phyloP scores from a whole-genome alignment of 106 monocot genomes.

The Dendrobium nobile region DNA sequence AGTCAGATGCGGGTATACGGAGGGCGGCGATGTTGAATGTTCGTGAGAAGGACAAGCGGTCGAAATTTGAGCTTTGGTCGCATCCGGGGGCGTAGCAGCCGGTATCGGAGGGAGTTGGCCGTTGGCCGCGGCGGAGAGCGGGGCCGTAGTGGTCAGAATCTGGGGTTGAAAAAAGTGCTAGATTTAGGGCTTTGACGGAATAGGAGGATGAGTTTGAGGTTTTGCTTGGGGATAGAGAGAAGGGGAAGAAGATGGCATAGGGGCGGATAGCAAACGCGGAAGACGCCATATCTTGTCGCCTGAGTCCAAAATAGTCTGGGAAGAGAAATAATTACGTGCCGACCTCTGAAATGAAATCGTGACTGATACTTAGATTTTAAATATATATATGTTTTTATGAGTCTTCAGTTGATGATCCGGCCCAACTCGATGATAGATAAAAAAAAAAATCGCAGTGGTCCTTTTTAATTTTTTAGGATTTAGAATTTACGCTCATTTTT shows the following conservation, averaged over 20 bases:
- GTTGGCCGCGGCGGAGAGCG: slow-evolving; percentile 34
- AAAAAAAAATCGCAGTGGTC: no score
- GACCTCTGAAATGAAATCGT: no score
- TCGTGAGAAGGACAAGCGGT: slow-evolving; percentile 41
- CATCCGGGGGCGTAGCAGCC: neutral
- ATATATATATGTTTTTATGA: no score
- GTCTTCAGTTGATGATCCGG: no score
- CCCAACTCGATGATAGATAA: no score
- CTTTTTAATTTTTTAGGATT: no score
- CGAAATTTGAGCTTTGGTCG: slow-evolving; percentile 8
- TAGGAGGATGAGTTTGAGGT: neutral
- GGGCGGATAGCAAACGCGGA: neutral
- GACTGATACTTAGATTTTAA: no score
- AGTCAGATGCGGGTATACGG: slow-evolving; percentile 59
- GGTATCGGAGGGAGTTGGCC: neutral
- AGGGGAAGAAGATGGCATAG: neutral
- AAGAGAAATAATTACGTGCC: no score
- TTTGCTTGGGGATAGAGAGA: neutral
- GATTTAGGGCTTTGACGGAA: neutral
- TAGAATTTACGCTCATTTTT: no score
- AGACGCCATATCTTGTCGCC: neutral
- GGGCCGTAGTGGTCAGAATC: slow-evolving; percentile 34
- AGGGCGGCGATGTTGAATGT: slow-evolving; percentile 64
- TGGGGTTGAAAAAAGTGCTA: neutral
- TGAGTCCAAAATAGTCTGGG: no score